Base-by-base conservation (phyloP, 1,284 basidiomycete species). In the Porogramme epimiltina region DNA sequence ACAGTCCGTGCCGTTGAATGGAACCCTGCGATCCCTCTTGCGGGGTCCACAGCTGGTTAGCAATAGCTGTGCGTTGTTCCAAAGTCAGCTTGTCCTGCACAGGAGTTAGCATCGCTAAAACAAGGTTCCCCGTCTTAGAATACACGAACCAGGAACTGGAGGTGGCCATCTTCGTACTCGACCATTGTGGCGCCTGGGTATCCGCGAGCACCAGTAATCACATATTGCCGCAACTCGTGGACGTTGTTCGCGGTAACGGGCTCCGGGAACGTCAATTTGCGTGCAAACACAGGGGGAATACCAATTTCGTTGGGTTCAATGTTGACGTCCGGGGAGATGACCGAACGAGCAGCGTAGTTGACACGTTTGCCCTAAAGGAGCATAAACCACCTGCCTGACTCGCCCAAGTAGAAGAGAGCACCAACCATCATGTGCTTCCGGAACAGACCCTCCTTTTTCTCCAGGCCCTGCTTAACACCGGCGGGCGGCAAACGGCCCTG, bases 261-360 rank as follows among this genome's bases (percentile, higher is more conserved):
- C 72, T 98, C 97, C 11, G 97, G 95, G 72, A 94, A 99, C 4
- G 97, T 99, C 62, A 99, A 78, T 69, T 98, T 98, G 63, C 89
- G 85, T 3, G 97, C 97, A 69, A 99, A 99, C 49, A 99, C 91
- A 37, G 97, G 97, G 13, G 97, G 97, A 23, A 99, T 87, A 49
- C 97, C 97, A 55, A 99, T 99, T 72, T 99, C 97, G 71, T 95
- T 97, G 34, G 97, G 95, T 74, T 99, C 97, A 62, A 99, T 98
- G 72, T 99, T 99, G 67, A 98, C 93, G 67, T 99, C 97, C 10
- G 97, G 97, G 26, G 97, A 99, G 60, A 99, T 99, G 68, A 99
- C 97, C 15, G 97, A 99, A 61, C 97, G 93, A 28, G 97, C 97
- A 38, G 97, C 95, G 70, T 97, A 98, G 72, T 99, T 99, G 65